A percentile compares a stretch with the other conserved stretches of the same genome.
These are phyloP conservation scores for Coemansia sp. DNA, from an alignment of 192 early-diverging fungal species.

Conservation along the genomic window DNA sequence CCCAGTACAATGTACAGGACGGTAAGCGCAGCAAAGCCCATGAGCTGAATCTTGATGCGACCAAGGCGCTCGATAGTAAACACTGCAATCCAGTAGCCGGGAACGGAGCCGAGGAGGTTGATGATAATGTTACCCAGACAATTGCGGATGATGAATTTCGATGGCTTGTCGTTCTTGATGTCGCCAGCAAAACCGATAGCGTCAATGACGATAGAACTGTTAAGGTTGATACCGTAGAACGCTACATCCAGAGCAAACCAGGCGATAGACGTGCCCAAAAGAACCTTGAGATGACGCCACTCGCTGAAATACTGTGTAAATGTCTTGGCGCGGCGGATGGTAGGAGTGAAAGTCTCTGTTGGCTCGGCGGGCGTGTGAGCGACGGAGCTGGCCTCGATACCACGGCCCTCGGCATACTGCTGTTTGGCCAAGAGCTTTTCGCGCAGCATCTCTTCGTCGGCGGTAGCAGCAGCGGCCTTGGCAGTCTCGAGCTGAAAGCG, in stretches of 20 bases:
- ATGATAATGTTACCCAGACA: constrained; percentile 92
- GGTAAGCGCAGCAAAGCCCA: constrained; percentile 82
- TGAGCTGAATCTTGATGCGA: constrained; percentile 91
- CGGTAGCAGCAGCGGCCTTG: constrained; percentile 43
- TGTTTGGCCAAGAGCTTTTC: constrained; percentile 47
- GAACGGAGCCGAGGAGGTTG: constrained; percentile 82
- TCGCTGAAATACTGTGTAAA: constrained; percentile 74
- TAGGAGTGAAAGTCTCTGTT: neutral
- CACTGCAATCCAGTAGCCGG: constrained; percentile 97
- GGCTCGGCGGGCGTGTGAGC: constrained; percentile 10
- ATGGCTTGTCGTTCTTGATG: constrained; percentile 35
- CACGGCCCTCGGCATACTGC: constrained; percentile 15
- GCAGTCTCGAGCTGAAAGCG: constrained; percentile 64
- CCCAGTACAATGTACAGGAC: constrained; percentile 77
- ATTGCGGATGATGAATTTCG: constrained; percentile 63
- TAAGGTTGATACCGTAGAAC: constrained; percentile 84
- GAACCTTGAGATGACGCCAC: constrained; percentile 81
- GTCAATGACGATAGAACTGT: constrained; percentile 73
- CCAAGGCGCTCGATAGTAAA: constrained; percentile 87
- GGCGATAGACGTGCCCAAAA: constrained; percentile 73
- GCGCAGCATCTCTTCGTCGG: constrained; percentile 53
- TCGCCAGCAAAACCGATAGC: constrained; percentile 70
- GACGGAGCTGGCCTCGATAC: constrained; percentile 19
- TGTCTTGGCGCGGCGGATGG: constrained; percentile 45
- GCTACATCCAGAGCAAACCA: constrained; percentile 85